These are phyloP conservation scores for Penicillium diatomitis DNA, from an alignment of 495 filamentous ascomycete species.

Conservation along the genomic window DNA sequence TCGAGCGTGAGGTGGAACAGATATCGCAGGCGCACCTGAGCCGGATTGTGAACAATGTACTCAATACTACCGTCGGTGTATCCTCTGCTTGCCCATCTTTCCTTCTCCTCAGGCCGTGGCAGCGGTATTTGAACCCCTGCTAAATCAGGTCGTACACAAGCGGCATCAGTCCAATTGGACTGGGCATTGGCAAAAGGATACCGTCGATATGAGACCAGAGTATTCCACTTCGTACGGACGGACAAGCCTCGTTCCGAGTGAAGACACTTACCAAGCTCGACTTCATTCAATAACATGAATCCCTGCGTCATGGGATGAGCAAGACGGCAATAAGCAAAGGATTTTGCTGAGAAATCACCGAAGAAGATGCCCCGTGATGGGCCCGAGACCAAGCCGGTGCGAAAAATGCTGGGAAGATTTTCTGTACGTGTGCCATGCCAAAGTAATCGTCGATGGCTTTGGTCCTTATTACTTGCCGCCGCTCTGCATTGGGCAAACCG, in stretches of 20 bases:
- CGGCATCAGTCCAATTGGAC: neutral
- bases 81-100: neutral
- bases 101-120: too few relatives aligned
- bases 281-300: too few relatives aligned
- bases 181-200: neutral
- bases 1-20: neutral
- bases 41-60: neutral
- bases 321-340: too few relatives aligned
- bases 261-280: too few relatives aligned
- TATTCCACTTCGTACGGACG: too few relatives aligned
- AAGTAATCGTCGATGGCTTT: neutral
- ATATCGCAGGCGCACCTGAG: neutral
- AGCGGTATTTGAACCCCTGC: neutral
- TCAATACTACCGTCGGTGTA: too few relatives aligned
- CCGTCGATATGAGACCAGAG: too few relatives aligned
- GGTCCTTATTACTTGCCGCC: neutral
- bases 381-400: neutral
- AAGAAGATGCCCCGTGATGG: neutral
- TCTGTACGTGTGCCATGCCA: conserved; percentile 42
- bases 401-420: conserved; percentile 17
- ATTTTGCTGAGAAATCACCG: neutral
- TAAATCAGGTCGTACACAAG: neutral
- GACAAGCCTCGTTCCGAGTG: too few relatives aligned
- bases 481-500: neutral
- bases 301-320: too few relatives aligned